A percentile compares a stretch with the other conserved stretches of the same genome.
Conservation (phyloP, 306 rosid genomes). For the Gastrolobium bilobum region DNA sequence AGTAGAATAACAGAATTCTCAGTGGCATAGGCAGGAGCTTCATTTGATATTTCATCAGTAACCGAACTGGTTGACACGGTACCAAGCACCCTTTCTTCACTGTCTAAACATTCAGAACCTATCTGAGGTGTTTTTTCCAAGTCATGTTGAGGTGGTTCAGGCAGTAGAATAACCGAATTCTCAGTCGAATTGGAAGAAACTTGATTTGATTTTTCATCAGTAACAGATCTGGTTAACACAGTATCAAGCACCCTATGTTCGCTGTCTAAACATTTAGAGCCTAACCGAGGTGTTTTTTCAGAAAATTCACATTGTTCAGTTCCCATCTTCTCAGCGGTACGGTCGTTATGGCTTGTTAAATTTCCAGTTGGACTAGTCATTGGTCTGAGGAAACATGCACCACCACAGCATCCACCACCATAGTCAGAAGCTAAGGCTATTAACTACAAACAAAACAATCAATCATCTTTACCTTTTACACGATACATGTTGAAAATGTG, state of each 20-base stretch:
- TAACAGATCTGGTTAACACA: constrained; percentile 33
- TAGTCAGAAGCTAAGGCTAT: constrained; percentile 44
- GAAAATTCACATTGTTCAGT: constrained; percentile 51
- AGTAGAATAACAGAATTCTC: constrained; percentile 54
- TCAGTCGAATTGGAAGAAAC: constrained; percentile 48
- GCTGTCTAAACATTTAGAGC: constrained; percentile 49
- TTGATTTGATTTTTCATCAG: constrained; percentile 47
- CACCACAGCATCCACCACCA: constrained; percentile 57
- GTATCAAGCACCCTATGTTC: constrained; percentile 51
- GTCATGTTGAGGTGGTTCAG: constrained; percentile 42
- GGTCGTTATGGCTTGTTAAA: constrained; percentile 35
- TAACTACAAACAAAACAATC: constrained; percentile 30
- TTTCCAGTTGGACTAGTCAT: constrained; percentile 55
- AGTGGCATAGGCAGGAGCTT: constrained; percentile 48
- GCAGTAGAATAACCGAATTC: constrained; percentile 53
- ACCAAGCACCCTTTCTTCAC: constrained; percentile 48
- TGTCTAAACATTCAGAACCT: constrained; percentile 45
- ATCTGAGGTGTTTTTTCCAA: constrained; percentile 13
- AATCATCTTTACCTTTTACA: constrained; percentile 9
- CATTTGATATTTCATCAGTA: constrained; percentile 45
- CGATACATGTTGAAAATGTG: background rate
- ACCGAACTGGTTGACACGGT: constrained; percentile 21
- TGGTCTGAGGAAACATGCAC: constrained; percentile 39
- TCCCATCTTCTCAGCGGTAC: constrained; percentile 53
- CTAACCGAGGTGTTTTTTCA: constrained; percentile 51